Conservation (phyloP, 2,329 filamentous ascomycete species). For the Cytospora piceae region DNA sequence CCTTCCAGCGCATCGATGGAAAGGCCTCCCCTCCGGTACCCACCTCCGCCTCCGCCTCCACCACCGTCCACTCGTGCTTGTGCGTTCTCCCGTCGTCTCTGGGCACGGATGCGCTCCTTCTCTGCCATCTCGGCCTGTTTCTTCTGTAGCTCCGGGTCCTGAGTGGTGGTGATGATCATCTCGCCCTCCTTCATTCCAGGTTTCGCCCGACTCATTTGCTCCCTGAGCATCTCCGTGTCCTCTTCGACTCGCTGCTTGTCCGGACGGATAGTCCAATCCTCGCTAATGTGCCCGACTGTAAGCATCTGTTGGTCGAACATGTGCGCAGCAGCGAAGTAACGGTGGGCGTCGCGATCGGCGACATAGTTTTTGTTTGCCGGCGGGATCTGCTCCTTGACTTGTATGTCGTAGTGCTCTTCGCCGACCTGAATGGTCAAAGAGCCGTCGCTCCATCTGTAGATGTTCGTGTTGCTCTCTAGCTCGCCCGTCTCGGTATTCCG, state of each 20-base stretch:
- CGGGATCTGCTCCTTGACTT: slow-evolving; percentile 71
- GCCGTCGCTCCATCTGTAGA: slow-evolving; percentile 80
- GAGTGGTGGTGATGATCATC: slow-evolving; percentile 70
- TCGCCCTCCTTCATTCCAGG: slow-evolving; percentile 48
- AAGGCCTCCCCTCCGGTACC: slow-evolving; percentile 58
- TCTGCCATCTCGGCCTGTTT: slow-evolving; percentile 74
- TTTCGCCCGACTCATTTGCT: slow-evolving; percentile 66
- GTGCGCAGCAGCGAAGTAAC: slow-evolving; percentile 75
- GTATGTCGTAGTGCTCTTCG: slow-evolving; percentile 74
- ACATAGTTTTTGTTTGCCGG: slow-evolving; percentile 62
- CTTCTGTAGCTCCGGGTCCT: slow-evolving; percentile 77
- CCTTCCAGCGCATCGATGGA: slow-evolving; percentile 70
- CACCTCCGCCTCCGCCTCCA: slow-evolving; percentile 46
- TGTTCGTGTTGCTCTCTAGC: slow-evolving; percentile 73
- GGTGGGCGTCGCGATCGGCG: slow-evolving; percentile 72
- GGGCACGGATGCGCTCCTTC: slow-evolving; percentile 70
- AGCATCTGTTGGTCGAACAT: slow-evolving; percentile 69
- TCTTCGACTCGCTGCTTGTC: slow-evolving; percentile 49
- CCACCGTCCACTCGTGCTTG: slow-evolving; percentile 66
- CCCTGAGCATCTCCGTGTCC: slow-evolving; percentile 67
- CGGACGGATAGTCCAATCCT: slow-evolving; percentile 70
- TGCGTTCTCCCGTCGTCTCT: slow-evolving; percentile 69
- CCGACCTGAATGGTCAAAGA: slow-evolving; percentile 77
- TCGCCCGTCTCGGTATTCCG: slow-evolving; percentile 67
- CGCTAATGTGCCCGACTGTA: slow-evolving; percentile 75